Conservation (phyloP, 164 flowering plant species). For the Vitis labrusca region DNA sequence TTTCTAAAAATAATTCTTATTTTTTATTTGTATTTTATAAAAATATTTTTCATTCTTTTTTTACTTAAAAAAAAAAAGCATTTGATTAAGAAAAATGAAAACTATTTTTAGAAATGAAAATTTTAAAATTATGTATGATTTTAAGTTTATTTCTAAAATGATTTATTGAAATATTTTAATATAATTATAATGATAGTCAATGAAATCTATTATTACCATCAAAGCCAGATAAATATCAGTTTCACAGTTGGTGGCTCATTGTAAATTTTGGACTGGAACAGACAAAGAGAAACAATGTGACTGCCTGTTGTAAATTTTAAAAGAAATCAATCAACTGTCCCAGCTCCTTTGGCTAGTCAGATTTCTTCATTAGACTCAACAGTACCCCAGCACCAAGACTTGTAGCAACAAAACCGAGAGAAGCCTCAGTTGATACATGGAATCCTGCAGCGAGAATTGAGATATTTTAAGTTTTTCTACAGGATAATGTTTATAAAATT, state of each 20-base stretch:
- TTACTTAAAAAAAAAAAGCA: no score
- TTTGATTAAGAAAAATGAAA: no score
- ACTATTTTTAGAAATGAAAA: no score
- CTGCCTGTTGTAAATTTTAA: neutral
- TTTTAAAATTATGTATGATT: no score
- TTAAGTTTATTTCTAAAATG: no score
- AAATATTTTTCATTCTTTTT: no score
- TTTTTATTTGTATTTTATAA: no score
- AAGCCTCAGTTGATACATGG: slow-evolving; percentile 86
- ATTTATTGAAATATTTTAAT: no score
- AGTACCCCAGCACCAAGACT: slow-evolving; percentile 67
- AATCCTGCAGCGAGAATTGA: slow-evolving; percentile 49
- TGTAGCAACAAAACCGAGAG: slow-evolving; percentile 82
- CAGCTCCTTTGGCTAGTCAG: slow-evolving; percentile 37
- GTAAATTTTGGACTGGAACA: neutral
- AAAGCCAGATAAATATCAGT: no score
- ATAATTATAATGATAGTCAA: no score
- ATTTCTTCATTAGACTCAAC: slow-evolving; percentile 69
- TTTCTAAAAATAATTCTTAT: no score
- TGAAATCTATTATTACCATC: no score
- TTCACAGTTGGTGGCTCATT: neutral
- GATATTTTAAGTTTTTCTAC: neutral
- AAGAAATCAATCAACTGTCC: neutral
- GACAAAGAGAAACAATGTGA: neutral
- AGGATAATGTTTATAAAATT: neutral